Percentiles rank a stretch among this genome's conserved stretches.
phyloP scores from a whole-genome alignment of 2,329 filamentous ascomycete genomes.

The Keithomyces neogunnii region DNA sequence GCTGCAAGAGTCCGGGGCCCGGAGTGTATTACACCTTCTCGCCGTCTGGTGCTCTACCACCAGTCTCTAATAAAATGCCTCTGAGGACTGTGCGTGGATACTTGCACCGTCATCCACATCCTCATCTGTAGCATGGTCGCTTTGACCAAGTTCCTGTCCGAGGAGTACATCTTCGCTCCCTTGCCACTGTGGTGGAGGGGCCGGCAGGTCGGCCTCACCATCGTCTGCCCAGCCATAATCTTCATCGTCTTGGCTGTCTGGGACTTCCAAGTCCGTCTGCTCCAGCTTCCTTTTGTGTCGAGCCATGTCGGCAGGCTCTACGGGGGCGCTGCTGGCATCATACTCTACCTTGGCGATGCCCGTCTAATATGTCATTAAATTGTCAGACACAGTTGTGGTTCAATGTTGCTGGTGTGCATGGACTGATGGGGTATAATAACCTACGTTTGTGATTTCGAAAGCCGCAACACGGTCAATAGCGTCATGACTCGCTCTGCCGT shows the following conservation, averaged over 20 bases:
- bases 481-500: constrained; percentile 38
- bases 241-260: constrained; percentile 58
- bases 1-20: constrained; percentile 2
- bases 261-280: constrained; percentile 50
- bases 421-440: constrained; percentile 10
- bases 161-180: constrained; percentile 57
- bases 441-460: constrained; percentile 40
- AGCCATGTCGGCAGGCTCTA: constrained; percentile 25
- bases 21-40: constrained; percentile 6
- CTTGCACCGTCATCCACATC: constrained; percentile 9
- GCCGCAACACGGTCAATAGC: constrained; percentile 36
- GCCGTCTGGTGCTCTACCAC: constrained; percentile 16
- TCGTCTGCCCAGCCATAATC: constrained; percentile 66
- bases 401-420: constrained; percentile 10
- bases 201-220: constrained; percentile 52
- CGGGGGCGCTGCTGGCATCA: constrained; percentile 24
- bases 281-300: constrained; percentile 55
- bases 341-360: constrained; percentile 34
- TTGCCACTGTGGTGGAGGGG: constrained; percentile 58
- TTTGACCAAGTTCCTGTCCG: constrained; percentile 34
- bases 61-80: constrained; percentile 7
- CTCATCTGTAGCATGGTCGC: constrained; percentile 22
- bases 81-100: constrained; percentile 7
- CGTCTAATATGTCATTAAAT: constrained; percentile 21
- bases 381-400: constrained; percentile 2